A percentile compares a stretch with the other conserved stretches of the same genome.
Evolutionary conservation across 2,329 filamentous ascomycete species (phyloP).

Genomic region (Ascochyta lentis): DNA sequence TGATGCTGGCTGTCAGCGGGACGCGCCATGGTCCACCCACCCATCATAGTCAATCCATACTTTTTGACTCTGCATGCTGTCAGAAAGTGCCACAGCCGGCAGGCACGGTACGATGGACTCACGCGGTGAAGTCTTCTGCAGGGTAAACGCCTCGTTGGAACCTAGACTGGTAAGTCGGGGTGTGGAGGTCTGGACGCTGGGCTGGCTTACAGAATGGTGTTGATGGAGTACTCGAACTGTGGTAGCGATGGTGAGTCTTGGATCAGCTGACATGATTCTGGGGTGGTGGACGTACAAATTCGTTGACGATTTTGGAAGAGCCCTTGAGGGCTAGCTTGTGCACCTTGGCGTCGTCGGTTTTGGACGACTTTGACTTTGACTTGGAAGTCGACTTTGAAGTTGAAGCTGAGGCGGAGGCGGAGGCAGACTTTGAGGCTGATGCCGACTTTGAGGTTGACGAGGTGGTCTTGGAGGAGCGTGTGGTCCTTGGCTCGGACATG

Average conservation of each 20-base stretch:
- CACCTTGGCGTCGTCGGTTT: slow-evolving; percentile 79
- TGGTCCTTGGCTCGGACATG: slow-evolving; percentile 44
- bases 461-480: slow-evolving; percentile 19
- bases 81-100: slow-evolving; percentile 10
- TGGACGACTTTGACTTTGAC: slow-evolving; percentile 47
- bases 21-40: slow-evolving; percentile 52
- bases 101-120: slow-evolving; percentile 45
- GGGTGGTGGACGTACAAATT: slow-evolving; percentile 76
- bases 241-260: slow-evolving; percentile 19
- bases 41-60: slow-evolving; percentile 98
- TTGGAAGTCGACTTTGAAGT: slow-evolving; percentile 27
- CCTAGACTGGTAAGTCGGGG: slow-evolving; percentile 54
- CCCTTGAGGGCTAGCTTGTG: slow-evolving; percentile 93
- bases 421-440: slow-evolving; percentile 15
- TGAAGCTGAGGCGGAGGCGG: slow-evolving; percentile 4
- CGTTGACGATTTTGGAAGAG: slow-evolving; percentile 85
- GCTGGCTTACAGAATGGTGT: slow-evolving; percentile 81
- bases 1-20: neutral
- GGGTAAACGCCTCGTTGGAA: slow-evolving; percentile 88
- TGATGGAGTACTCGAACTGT: slow-evolving; percentile 96
- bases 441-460: slow-evolving; percentile 9
- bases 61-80: slow-evolving; percentile 77
- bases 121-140: slow-evolving; percentile 95
- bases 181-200: slow-evolving; percentile 2
- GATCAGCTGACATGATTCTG: neutral